Conservation (phyloP, 257 asterid genomes). For the Cinchona pubescens region DNA sequence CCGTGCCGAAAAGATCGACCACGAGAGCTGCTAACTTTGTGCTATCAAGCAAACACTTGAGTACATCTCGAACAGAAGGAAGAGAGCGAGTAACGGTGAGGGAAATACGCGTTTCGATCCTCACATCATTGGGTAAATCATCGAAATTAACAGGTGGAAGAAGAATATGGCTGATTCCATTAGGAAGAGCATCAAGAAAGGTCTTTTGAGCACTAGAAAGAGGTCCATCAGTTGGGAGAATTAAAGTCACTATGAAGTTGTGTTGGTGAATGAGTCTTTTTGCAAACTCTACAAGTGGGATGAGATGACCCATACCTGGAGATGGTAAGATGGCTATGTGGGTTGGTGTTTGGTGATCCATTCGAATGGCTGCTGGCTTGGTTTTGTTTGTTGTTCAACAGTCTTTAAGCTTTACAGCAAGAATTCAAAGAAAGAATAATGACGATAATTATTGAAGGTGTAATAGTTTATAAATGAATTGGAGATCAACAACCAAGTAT, state of each 20-base stretch:
- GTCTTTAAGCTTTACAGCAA: not conserved
- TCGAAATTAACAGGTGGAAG: conserved; percentile 49
- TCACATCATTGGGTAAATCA: conserved; percentile 41
- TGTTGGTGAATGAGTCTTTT: conserved; percentile 42
- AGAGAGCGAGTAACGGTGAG: conserved; percentile 62
- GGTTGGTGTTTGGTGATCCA: no score
- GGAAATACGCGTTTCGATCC: conserved; percentile 51
- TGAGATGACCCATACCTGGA: conserved; percentile 88
- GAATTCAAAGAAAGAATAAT: conserved; percentile 1
- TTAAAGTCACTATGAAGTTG: conserved; percentile 46
- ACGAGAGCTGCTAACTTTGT: conserved; percentile 46
- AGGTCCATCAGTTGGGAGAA: conserved; percentile 57
- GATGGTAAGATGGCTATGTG: conserved; percentile 57
- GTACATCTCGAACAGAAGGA: conserved; percentile 32
- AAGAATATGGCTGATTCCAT: conserved; percentile 32
- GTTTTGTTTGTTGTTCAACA: not conserved
- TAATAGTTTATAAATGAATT: not conserved
- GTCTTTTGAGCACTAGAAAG: conserved; percentile 42
- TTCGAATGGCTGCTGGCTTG: no score
- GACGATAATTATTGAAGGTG: not conserved
- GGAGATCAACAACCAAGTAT: not conserved
- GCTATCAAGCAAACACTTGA: conserved; percentile 19
- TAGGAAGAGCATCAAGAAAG: conserved; percentile 53
- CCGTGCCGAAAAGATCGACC: conserved; percentile 73
- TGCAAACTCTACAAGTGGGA: conserved; percentile 62